phyloP scores from a whole-genome alignment of 192 early-diverging fungal species.

The Hyaloraphidium curvatum region DNA sequence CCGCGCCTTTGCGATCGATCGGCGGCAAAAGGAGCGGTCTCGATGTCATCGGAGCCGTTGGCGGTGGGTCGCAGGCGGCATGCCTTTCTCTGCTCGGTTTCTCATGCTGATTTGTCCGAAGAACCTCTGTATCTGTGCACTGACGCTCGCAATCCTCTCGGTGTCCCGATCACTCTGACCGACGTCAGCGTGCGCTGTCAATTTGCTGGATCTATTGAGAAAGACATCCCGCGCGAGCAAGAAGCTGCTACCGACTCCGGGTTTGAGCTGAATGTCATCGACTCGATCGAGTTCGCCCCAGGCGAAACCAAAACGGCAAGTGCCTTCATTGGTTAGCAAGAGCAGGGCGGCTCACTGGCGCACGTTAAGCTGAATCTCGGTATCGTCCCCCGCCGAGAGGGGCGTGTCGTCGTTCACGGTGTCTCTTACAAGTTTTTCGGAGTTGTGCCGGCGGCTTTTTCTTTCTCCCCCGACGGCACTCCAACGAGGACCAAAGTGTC shows the following conservation, averaged over 20 bases:
- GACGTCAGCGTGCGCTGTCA: constrained; percentile 40
- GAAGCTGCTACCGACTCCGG: not conserved
- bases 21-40: too few species aligned
- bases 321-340: constrained; percentile 20
- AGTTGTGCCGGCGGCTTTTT: not conserved
- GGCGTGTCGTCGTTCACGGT: constrained; percentile 49
- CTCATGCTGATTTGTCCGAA: constrained; percentile 10
- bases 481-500: constrained; percentile 26
- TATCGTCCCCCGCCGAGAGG: constrained; percentile 52
- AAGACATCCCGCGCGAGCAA: not conserved
- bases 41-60: constrained; percentile 60
- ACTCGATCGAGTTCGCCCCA: constrained; percentile 6
- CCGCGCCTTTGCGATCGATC: too few species aligned
- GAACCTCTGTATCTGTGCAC: constrained; percentile 52
- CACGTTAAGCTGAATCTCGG: constrained; percentile 34
- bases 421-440: constrained; percentile 60
- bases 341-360: constrained; percentile 35
- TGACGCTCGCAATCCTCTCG: constrained; percentile 47
- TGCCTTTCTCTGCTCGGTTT: not conserved
- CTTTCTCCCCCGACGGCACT: not conserved
- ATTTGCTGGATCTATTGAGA: constrained; percentile 17
- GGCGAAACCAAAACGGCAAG: constrained; percentile 10
- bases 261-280: not conserved
- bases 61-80: constrained; percentile 26
- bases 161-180: constrained; percentile 40